These are phyloP conservation scores for Fusarium sp. DNA, from an alignment of 2,329 filamentous ascomycete genomes.

Conservation along the genomic window DNA sequence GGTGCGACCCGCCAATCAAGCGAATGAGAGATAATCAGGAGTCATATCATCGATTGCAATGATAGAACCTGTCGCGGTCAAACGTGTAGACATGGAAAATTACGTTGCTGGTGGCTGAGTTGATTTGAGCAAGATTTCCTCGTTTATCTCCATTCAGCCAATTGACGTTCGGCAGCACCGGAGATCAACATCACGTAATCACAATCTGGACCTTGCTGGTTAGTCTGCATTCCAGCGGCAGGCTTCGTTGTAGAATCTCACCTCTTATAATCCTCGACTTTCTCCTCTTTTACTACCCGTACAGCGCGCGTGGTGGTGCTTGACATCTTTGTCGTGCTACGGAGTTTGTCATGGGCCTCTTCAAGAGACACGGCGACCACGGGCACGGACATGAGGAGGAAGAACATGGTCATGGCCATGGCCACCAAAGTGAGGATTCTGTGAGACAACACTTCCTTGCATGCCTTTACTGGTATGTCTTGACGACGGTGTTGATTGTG, in stretches of 20 bases:
- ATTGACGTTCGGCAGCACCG: slow-evolving; percentile 32
- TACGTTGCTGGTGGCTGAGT: slow-evolving; percentile 24
- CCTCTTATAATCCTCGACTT: neutral
- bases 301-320: neutral
- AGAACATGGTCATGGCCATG: slow-evolving; percentile 39
- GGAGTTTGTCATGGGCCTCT: slow-evolving; percentile 33
- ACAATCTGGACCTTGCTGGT: slow-evolving; percentile 19
- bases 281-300: neutral
- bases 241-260: slow-evolving; percentile 4
- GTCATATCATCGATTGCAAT: neutral
- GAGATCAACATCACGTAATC: slow-evolving; percentile 47
- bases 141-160: slow-evolving; percentile 16
- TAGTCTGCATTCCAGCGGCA: slow-evolving; percentile 23
- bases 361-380: slow-evolving; percentile 44
- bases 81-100: neutral
- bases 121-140: slow-evolving; percentile 47
- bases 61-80: neutral
- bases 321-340: slow-evolving; percentile 9
- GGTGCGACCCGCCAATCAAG: neutral
- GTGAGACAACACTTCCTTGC: slow-evolving; percentile 47
- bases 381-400: slow-evolving; percentile 41
- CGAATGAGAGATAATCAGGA: neutral
- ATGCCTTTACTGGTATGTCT: slow-evolving; percentile 47
- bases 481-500: slow-evolving; percentile 36
- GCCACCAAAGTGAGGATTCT: slow-evolving; percentile 45